phyloP scores from a whole-genome alignment of 2,329 filamentous ascomycete genomes.

The Alternaria consortialis region DNA sequence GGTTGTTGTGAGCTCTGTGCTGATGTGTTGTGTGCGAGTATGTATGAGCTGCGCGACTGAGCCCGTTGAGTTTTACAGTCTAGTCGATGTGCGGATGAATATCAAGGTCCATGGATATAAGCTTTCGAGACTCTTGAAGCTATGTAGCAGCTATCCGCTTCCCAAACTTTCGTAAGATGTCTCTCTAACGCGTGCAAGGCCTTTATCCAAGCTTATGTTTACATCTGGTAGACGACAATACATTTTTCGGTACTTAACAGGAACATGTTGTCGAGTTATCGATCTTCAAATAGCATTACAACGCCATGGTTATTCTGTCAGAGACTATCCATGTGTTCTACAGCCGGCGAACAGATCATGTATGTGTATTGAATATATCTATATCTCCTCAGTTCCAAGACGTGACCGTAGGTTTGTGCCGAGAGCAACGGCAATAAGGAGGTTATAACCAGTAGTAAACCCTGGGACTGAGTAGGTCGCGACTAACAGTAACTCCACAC shows the following conservation, averaged over 20 bases:
- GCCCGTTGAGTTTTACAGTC: neutral
- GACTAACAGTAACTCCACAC: too few species aligned
- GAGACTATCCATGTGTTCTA: neutral
- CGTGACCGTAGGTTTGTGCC: neutral
- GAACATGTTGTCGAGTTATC: neutral
- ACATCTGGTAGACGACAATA: neutral
- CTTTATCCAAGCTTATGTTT: neutral
- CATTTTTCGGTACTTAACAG: neutral
- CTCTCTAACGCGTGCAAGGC: neutral
- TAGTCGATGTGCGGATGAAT: neutral
- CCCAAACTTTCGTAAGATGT: neutral
- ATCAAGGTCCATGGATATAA: neutral
- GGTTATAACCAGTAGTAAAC: too few species aligned
- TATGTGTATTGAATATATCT: neutral
- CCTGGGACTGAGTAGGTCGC: too few species aligned
- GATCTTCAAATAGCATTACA: neutral
- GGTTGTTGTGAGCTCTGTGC: neutral
- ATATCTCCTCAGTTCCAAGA: neutral
- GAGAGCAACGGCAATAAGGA: neutral
- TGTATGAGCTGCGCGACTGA: too few species aligned
- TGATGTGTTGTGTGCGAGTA: neutral
- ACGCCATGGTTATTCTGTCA: neutral
- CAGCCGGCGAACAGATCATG: neutral
- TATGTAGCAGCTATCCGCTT: neutral
- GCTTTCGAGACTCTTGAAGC: neutral